These are phyloP conservation scores for Pichiaceae sp. DNA, from an alignment of 1,139 yeast species.

Conservation along the genomic window DNA sequence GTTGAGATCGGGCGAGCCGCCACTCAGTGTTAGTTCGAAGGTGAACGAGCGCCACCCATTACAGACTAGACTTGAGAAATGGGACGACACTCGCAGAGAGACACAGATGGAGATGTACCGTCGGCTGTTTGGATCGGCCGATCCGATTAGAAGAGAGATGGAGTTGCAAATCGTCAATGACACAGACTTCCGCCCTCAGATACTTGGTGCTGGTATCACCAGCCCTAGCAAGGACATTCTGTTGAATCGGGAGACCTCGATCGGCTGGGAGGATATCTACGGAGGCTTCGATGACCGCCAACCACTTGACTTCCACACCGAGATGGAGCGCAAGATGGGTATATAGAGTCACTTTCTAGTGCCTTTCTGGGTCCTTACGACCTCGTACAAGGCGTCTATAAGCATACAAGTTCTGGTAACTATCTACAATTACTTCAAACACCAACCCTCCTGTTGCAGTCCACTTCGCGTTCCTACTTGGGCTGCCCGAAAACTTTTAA, in stretches of 20 bases:
- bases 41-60: conserved; percentile 84
- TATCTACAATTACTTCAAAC: no score
- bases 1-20: conserved; percentile 50
- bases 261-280: conserved; percentile 95
- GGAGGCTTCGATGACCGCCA: conserved; percentile 38
- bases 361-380: no score
- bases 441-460: no score
- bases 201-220: conserved; percentile 30
- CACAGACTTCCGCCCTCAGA: conserved; percentile 64
- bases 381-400: no score
- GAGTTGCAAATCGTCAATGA: conserved; percentile 69
- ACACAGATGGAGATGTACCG: conserved; percentile 71
- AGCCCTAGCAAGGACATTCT: conserved; percentile 55
- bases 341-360: no score
- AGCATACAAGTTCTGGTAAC: no score
- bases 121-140: conserved; percentile 86
- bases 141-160: conserved; percentile 85
- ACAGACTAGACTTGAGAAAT: conserved; percentile 61
- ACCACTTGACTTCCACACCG: conserved; percentile 54
- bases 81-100: conserved; percentile 74
- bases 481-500: no score
- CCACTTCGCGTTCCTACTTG: no score
- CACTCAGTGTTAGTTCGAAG: conserved; percentile 53
- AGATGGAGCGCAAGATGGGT: conserved; percentile 61
- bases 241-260: conserved; percentile 59